Base-by-base conservation (phyloP, 768 basidiomycete species). In the Rhodotorula toruloides region DNA sequence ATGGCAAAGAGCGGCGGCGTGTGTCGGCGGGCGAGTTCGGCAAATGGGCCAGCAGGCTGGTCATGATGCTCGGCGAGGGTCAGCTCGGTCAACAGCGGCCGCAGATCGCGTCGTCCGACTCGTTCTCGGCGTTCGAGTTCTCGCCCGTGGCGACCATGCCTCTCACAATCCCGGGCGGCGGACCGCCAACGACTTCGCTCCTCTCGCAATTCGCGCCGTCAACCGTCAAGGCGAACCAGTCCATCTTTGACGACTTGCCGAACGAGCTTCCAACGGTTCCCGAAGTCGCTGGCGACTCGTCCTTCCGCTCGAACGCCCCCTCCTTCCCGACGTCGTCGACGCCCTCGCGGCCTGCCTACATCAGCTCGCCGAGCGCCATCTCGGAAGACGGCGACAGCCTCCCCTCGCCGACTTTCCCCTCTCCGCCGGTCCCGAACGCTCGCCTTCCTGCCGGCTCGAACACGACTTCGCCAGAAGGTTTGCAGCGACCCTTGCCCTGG, bases 1-100 rank as follows among this genome's bases (percentile, higher is more conserved):
- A 66, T 43, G 63, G 65, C 27, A 0, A 55, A 31, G 31, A 58
- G 57, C 39, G 49, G 22, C 78, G 79, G 65, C 86, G 90, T 59
- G 85, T 88, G 61, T 83, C 84, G 32, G 94, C 94, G 25, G 81
- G 81, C 46, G 90, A 89, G 63, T 90, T 99, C 74, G 92, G 91
- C 17, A 75, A 77, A 46, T 99, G 94, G 94, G 81, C 86, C 62
- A 86, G 84, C 77, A 85, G 86, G 72, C 80, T 99, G n/a, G 74
- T 73, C 29, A 49, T 60, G 39, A 67, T 71, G 62, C 71, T 76
- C 63, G 70, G 68, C 22, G 68, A 68, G 54, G 67, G 48, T 29
- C 50, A 63, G 37, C 36, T 54, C 53, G 53, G 53, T 25, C n/a
- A 25, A 25, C 34, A 54, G 9, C 53, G 53, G 3, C 53, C 53